Evolutionary conservation across 768 basidiomycete species (phyloP).

Genomic region (Trametes sanguinea): DNA sequence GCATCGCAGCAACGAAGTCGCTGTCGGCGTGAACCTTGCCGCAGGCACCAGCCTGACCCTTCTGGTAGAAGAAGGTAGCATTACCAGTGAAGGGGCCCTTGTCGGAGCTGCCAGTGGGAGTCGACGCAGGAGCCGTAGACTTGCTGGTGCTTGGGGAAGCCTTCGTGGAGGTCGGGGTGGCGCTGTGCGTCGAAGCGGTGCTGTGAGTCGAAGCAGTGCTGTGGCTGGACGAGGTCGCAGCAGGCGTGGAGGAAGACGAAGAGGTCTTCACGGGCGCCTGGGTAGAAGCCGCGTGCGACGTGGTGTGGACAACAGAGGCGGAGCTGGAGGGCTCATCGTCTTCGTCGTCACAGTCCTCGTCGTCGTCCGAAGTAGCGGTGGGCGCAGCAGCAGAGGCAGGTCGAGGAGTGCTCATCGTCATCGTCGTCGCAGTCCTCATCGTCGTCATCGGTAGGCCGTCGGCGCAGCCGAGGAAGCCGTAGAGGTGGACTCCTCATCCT

Average conservation of each 20-base stretch:
- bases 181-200: slow-evolving; percentile 7
- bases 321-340: slow-evolving; percentile 10
- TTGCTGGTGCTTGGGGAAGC: slow-evolving; percentile 21
- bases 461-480: slow-evolving; percentile 31
- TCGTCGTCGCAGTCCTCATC: slow-evolving; percentile 39
- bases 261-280: slow-evolving; percentile 11
- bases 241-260: slow-evolving; percentile 23
- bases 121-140: slow-evolving; percentile 19
- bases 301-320: slow-evolving; percentile 2
- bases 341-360: not conserved
- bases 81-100: slow-evolving; percentile 43
- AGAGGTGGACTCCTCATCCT: slow-evolving; percentile 14
- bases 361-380: not conserved
- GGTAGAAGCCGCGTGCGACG: slow-evolving; percentile 12
- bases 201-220: slow-evolving; percentile 14
- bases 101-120: not conserved
- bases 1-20: slow-evolving; percentile 63
- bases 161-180: slow-evolving; percentile 16
- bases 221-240: slow-evolving; percentile 17
- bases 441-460: slow-evolving; percentile 26
- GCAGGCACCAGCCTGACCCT: slow-evolving; percentile 78
- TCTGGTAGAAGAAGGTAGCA: slow-evolving; percentile 48
- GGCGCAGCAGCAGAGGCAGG: slow-evolving; percentile 13
- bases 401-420: slow-evolving; percentile 27
- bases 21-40: slow-evolving; percentile 60